These are phyloP conservation scores for Apiotrichum gracile DNA, from an alignment of 1,284 basidiomycete genomes.

Conservation along the genomic window DNA sequence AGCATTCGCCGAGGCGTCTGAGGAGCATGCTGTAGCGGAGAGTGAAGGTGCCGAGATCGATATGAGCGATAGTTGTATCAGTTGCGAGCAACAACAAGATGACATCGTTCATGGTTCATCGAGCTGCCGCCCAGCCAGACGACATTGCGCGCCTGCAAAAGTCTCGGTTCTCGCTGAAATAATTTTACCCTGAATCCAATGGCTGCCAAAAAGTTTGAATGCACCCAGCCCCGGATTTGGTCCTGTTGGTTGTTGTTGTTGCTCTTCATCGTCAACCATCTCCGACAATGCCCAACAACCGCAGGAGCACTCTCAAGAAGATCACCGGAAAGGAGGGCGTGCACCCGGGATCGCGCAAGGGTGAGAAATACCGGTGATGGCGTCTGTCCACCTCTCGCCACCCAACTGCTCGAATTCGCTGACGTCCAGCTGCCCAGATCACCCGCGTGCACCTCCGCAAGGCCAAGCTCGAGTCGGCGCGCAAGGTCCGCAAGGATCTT, in stretches of 20 bases:
- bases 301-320: slow-evolving; percentile 44
- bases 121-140: no score
- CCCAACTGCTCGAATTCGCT: not conserved
- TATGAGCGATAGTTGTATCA: not conserved
- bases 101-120: no score
- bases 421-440: slow-evolving; percentile 60
- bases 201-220: not conserved
- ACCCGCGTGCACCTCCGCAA: slow-evolving; percentile 65
- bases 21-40: not conserved
- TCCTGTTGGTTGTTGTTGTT: slow-evolving; percentile 1
- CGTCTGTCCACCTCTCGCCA: not conserved
- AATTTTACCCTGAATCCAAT: not conserved
- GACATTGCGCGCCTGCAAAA: no score
- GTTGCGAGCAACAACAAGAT: not conserved
- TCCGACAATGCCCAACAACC: slow-evolving; percentile 39
- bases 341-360: slow-evolving; percentile 46
- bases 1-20: slow-evolving; percentile 2
- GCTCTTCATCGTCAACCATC: slow-evolving; percentile 5
- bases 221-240: not conserved
- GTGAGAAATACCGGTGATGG: slow-evolving; percentile 12
- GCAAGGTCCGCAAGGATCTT: slow-evolving; percentile 52
- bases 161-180: no score
- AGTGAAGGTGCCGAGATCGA: no score
- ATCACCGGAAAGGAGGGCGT: slow-evolving; percentile 46
- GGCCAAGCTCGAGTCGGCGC: slow-evolving; percentile 57